phyloP scores from a whole-genome alignment of 2,329 filamentous ascomycete species.

The Trichoderma hamatum region DNA sequence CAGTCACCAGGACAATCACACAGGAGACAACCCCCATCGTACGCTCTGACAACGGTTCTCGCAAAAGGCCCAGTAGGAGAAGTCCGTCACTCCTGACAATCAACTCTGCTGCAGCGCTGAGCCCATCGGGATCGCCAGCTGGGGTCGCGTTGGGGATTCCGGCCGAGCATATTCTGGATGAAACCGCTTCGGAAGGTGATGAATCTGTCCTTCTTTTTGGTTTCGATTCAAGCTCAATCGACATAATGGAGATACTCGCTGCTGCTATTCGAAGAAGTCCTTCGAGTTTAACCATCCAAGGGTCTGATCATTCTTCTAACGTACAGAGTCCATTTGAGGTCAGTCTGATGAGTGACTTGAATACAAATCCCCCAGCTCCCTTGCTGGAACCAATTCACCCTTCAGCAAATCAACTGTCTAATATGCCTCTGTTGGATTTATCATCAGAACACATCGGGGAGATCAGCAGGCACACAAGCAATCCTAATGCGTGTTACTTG shows the following conservation, averaged over 20 bases:
- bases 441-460: no score
- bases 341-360: no score
- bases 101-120: background rate
- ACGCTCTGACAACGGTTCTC: background rate
- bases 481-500: background rate
- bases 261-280: no score
- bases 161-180: constrained; percentile 10
- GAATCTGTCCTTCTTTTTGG: no score
- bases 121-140: background rate
- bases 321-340: background rate
- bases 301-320: background rate
- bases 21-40: background rate
- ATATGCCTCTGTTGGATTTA: no score
- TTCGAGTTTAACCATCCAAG: background rate
- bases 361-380: no score
- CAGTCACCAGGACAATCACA: background rate
- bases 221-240: no score
- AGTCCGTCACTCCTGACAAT: background rate
- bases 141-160: constrained; percentile 12
- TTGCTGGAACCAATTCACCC: background rate
- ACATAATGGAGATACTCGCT: no score
- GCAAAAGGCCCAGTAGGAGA: background rate
- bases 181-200: background rate
- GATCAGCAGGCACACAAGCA: background rate
- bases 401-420: background rate